phyloP scores from a whole-genome alignment of 2,329 filamentous ascomycete species.

The Neospermospora avenae region DNA sequence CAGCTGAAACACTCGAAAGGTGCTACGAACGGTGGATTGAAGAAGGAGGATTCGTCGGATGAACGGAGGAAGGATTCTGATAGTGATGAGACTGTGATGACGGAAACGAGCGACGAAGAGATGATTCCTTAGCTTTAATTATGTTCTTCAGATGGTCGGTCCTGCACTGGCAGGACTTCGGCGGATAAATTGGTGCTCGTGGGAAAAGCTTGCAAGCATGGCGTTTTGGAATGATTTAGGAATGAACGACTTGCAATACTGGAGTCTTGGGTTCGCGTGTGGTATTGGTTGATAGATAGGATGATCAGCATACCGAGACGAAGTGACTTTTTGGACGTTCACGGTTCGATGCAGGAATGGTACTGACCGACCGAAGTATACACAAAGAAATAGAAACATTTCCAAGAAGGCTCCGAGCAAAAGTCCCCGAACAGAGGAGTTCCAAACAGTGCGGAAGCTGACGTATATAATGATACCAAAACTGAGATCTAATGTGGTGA shows the following conservation, averaged over 20 bases:
- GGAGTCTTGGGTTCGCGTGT: not conserved
- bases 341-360: not conserved
- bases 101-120: constrained; percentile 28
- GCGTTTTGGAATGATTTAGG: constrained; percentile 1
- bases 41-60: constrained; percentile 5
- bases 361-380: not conserved
- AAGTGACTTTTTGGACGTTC: not conserved
- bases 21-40: not conserved
- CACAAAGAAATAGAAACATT: not conserved
- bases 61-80: constrained; percentile 9
- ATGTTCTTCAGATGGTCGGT: not conserved
- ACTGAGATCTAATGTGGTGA: too few species aligned
- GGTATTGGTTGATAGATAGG: not conserved
- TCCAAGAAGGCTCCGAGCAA: not conserved
- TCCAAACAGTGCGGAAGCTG: too few species aligned
- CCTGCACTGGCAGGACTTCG: not conserved
- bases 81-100: constrained; percentile 21
- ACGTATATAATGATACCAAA: too few species aligned
- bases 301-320: not conserved
- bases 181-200: not conserved
- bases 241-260: not conserved
- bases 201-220: constrained; percentile 3
- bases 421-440: not conserved
- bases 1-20: constrained; percentile 6
- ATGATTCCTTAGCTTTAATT: constrained; percentile 20